Evolutionary conservation across 768 basidiomycete species (phyloP), one percentile per base, ranked within the genome.

Genomic region (Hypholoma fasciculare): DNA sequence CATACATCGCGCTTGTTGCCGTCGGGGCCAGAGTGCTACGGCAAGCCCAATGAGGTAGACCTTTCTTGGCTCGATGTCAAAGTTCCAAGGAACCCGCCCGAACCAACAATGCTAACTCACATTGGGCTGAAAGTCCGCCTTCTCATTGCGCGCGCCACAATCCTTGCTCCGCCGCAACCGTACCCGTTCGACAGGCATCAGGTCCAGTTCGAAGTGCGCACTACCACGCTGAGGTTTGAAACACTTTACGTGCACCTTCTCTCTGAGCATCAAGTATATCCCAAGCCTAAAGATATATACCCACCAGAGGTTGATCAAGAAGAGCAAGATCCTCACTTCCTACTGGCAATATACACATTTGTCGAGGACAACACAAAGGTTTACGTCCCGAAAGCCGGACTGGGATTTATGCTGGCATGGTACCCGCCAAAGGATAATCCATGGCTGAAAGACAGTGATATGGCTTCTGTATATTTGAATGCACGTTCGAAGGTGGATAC

Each of bases 401-500:
- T 54, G n/a, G 52, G 26, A 17, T 54, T 54, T 14, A 12, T 54
- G 5, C 43, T 54, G 23, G 42, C 20, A 13, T 54, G 52, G 52
- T 54, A 54, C n/a, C 52, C 52, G 13, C 39, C 39, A 13, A 42
- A 17, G 16, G 52, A 42, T 1, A 14, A 23, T 23, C 23, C 20
- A 7, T 39, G 27, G 16, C 40, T 44, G 13, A 46, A 43, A 43
- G 43, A 44, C n/a, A 34, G 42, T 17, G 43, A 54, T 3, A 44
- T 36, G n/a, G 27, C 42, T 12, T 54, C 43, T 9, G 26, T 43
- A 6, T 43, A 27, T 19, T 26, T 54, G 23, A 44, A 20, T 30
- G 52, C 52, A 13, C 52, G 39, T 12, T 54, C 52, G 4, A 54
- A 54, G n/a, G 39, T 54, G 26, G 42, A 54, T 14, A 54, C 52